phyloP scores from a whole-genome alignment of 768 basidiomycete species.

The Suillus discolor region DNA sequence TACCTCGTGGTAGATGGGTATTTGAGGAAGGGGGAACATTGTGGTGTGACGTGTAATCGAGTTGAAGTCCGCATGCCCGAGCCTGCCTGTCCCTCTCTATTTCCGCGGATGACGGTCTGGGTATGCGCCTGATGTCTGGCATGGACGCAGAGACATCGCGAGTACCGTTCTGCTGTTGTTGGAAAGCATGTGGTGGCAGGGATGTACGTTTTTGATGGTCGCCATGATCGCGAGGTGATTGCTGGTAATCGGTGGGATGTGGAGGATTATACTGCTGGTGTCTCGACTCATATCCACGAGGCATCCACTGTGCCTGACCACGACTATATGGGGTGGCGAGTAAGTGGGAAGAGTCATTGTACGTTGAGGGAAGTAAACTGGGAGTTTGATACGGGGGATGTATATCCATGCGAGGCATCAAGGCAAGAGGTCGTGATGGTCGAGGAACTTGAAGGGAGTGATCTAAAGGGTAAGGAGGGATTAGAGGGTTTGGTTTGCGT shows the following conservation, averaged over 20 bases:
- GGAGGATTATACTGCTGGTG: slow-evolving; percentile 18
- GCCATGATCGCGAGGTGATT: slow-evolving; percentile 17
- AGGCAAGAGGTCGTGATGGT: slow-evolving; percentile 11
- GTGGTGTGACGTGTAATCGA: slow-evolving; percentile 4
- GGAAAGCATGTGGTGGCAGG: slow-evolving; percentile 17
- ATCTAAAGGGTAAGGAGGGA: slow-evolving; percentile 10
- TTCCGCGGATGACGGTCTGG: slow-evolving; percentile 26
- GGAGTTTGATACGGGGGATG: slow-evolving; percentile 16
- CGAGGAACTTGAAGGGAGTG: slow-evolving; percentile 2
- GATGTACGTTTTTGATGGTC: slow-evolving; percentile 15
- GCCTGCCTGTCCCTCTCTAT: slow-evolving; percentile 32
- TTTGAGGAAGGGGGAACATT: slow-evolving; percentile 7
- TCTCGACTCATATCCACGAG: slow-evolving; percentile 18
- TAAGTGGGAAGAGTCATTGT: slow-evolving; percentile 23
- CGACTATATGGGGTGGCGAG: slow-evolving; percentile 20
- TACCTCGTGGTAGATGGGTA: background rate
- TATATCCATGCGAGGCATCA: slow-evolving; percentile 13
- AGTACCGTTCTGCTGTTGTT: slow-evolving; percentile 14
- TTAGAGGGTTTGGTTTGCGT: slow-evolving; percentile 15
- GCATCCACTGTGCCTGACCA: slow-evolving; percentile 18
- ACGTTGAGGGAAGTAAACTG: slow-evolving; percentile 22
- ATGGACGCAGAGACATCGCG: slow-evolving; percentile 23
- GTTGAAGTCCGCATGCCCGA: slow-evolving; percentile 23
- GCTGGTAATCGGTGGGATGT: slow-evolving; percentile 12
- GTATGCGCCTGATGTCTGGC: slow-evolving; percentile 22